Conservation (phyloP, 2,329 filamentous ascomycete species). For the Neofusicoccum laricinum region DNA sequence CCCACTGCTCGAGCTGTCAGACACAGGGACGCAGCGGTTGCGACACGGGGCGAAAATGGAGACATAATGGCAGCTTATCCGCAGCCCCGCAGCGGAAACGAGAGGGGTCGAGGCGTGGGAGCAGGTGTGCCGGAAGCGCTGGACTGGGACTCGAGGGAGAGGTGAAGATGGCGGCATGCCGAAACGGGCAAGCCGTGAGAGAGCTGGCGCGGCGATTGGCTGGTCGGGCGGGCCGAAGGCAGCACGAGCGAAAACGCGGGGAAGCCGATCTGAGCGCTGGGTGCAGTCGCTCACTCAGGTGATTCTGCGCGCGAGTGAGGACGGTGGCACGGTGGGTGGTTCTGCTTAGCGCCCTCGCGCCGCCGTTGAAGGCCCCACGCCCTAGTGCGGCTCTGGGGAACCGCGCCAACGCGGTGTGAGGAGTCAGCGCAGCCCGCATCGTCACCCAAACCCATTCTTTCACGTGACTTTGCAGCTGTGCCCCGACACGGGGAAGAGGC, state of each 20-base stretch:
- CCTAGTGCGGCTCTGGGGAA: background rate
- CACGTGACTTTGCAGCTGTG: too few species aligned
- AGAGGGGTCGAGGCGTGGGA: conserved; percentile 1
- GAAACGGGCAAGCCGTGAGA: conserved; percentile 6
- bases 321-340: too few species aligned
- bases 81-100: background rate
- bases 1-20: too few species aligned
- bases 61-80: background rate
- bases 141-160: conserved; percentile 8
- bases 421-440: too few species aligned
- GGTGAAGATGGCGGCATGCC: conserved; percentile 7
- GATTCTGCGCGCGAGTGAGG: background rate
- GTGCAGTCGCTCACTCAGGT: background rate
- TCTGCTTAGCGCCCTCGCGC: background rate
- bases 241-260: background rate
- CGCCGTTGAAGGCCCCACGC: background rate
- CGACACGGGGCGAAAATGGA: background rate
- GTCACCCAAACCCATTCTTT: too few species aligned
- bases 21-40: background rate
- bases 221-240: background rate
- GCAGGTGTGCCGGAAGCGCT: conserved; percentile 9
- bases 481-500: too few species aligned
- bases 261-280: background rate
- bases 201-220: background rate
- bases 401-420: too few species aligned